Conservation (phyloP, 2,329 filamentous ascomycete genomes). For the Penicillium sp. region DNA sequence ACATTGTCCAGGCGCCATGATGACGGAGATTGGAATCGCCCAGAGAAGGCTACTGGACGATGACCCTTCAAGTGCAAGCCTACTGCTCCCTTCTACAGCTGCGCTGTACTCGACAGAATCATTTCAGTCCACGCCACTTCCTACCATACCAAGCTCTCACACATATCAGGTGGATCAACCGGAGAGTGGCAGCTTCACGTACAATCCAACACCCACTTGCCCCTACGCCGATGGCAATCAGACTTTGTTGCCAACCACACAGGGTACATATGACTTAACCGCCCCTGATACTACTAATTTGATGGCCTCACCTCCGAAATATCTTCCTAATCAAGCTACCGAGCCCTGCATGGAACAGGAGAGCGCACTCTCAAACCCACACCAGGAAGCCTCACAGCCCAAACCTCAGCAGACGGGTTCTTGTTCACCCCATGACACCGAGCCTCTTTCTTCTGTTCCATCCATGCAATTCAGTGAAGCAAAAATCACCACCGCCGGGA, state of each 20-base stretch:
- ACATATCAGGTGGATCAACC: background rate
- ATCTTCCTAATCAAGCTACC: background rate
- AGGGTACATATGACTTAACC: constrained; percentile 11
- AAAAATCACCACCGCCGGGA: constrained; percentile 21
- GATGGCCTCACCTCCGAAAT: constrained; percentile 1
- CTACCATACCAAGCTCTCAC: constrained; percentile 7
- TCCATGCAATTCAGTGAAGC: constrained; percentile 25
- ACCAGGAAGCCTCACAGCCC: constrained; percentile 17
- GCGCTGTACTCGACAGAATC: constrained; percentile 15
- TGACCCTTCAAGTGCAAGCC: constrained; percentile 16
- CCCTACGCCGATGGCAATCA: constrained; percentile 10
- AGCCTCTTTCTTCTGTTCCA: constrained; percentile 38
- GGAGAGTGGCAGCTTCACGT: background rate
- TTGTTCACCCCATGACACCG: constrained; percentile 42
- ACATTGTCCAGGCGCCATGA: constrained; percentile 28
- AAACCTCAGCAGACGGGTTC: constrained; percentile 26
- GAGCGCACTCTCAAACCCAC: background rate
- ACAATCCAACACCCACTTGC: background rate
- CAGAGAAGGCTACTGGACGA: constrained; percentile 34
- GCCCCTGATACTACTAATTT: constrained; percentile 3
- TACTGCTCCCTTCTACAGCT: constrained; percentile 14
- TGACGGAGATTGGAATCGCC: constrained; percentile 35
- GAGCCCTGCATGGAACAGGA: background rate
- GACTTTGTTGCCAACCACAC: background rate
- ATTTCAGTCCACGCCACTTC: constrained; percentile 18